A percentile compares a stretch with the other conserved stretches of the same genome.
phyloP scores from a whole-genome alignment of 257 asterid genomes.

The Nicotiana undulata region DNA sequence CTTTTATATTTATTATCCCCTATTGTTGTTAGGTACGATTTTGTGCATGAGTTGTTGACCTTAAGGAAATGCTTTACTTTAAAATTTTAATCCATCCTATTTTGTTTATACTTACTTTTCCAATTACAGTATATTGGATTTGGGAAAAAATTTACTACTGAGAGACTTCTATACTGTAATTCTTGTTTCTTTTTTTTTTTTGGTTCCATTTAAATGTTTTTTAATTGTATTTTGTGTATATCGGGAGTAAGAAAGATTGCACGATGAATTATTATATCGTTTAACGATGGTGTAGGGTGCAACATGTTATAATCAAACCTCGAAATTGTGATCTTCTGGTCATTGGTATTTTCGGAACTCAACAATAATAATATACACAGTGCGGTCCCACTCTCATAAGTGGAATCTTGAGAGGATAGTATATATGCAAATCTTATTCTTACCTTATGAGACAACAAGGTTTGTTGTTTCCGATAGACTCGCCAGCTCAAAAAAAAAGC shows the following conservation, averaged over 20 bases:
- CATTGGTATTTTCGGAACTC: background rate
- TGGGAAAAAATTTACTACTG: background rate
- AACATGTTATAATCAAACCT: too few relatives aligned
- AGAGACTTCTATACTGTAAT: background rate
- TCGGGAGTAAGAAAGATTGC: background rate
- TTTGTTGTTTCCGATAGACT: too few relatives aligned
- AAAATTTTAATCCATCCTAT: background rate
- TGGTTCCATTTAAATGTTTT: background rate
- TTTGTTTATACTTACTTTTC: background rate
- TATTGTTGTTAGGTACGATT: background rate
- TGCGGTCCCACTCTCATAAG: too few relatives aligned
- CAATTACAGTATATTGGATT: background rate
- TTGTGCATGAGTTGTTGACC: background rate
- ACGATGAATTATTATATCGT: background rate
- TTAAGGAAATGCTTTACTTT: background rate
- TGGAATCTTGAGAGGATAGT: too few relatives aligned
- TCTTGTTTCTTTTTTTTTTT: background rate
- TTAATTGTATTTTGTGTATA: background rate
- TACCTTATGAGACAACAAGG: too few relatives aligned
- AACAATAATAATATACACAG: too few relatives aligned
- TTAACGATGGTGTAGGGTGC: background rate
- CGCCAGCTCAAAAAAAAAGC: too few relatives aligned
- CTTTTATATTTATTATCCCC: background rate
- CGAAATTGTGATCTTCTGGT: too few relatives aligned
- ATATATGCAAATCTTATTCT: accelerated